Conservation (phyloP, 805 yeast genomes). For the Zygotorulaspora florentina region DNA sequence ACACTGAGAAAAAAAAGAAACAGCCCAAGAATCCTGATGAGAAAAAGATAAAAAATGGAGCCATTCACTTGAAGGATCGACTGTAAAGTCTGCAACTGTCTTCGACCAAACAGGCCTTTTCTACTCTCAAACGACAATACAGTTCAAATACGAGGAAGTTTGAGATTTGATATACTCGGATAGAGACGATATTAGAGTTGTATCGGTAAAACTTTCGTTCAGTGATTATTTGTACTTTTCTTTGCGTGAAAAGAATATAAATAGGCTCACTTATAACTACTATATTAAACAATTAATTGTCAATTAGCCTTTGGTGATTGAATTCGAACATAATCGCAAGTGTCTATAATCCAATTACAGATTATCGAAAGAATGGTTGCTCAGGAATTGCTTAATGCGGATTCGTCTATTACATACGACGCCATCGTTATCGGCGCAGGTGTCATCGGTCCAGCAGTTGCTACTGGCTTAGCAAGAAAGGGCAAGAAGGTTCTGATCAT, state of each 20-base stretch:
- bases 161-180: not conserved
- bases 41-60: not conserved
- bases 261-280: not conserved
- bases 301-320: not conserved
- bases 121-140: constrained; percentile 1
- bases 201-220: constrained; percentile 1
- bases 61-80: not conserved
- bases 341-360: not conserved
- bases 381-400: constrained; percentile 28
- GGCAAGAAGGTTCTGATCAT: constrained; percentile 72
- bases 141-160: not conserved
- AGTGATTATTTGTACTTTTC: constrained; percentile 1
- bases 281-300: not conserved
- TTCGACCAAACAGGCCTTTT: not conserved
- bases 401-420: constrained; percentile 48
- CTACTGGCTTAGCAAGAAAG: constrained; percentile 83
- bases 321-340: not conserved
- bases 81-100: not conserved
- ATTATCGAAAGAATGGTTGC: constrained; percentile 9
- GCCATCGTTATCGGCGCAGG: constrained; percentile 98
- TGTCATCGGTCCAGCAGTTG: constrained; percentile 90
- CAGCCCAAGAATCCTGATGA: not conserved
- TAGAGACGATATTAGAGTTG: not conserved
- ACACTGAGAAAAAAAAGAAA: not conserved
- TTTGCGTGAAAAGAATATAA: not conserved